Conservation (phyloP, 2,329 filamentous ascomycete species). For the Chaetomium sp. region DNA sequence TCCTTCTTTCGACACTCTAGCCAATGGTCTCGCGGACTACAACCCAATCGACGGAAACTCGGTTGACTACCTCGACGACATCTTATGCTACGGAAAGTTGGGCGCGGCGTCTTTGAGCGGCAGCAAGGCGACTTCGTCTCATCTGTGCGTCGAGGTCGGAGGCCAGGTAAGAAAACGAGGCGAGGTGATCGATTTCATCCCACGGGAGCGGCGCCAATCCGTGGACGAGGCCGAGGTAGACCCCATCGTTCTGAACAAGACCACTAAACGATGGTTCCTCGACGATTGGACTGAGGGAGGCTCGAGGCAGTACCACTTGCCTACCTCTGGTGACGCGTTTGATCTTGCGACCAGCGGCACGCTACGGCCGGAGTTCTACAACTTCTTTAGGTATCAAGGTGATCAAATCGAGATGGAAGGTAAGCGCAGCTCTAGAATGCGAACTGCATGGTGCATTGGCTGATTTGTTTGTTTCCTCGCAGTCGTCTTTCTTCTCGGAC, state of each 20-base stretch:
- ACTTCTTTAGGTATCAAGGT: not conserved
- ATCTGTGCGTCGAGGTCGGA: not conserved
- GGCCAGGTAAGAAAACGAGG: not conserved
- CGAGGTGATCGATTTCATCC: not conserved
- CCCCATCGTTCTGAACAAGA: not conserved
- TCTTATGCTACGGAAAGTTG: not conserved
- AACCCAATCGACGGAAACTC: not conserved
- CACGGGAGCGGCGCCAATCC: not conserved
- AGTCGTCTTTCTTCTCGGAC: not conserved
- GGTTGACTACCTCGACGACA: not conserved
- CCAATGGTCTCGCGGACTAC: not conserved
- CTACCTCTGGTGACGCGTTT: not conserved
- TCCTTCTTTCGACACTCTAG: slow-evolving; percentile 10
- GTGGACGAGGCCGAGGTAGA: not conserved
- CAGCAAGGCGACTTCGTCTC: not conserved
- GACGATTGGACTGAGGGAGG: not conserved
- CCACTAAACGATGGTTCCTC: not conserved
- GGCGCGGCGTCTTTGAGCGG: not conserved
- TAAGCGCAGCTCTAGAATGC: not conserved
- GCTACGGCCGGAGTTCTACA: not conserved
- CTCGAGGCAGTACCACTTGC: not conserved
- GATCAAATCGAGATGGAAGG: not conserved
- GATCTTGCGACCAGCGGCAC: not conserved
- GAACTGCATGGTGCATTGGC: not conserved
- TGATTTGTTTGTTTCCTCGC: not conserved